Evolutionary conservation across 2,329 filamentous ascomycete genomes (phyloP).

Genomic region (Camptophora hylomeconis): DNA sequence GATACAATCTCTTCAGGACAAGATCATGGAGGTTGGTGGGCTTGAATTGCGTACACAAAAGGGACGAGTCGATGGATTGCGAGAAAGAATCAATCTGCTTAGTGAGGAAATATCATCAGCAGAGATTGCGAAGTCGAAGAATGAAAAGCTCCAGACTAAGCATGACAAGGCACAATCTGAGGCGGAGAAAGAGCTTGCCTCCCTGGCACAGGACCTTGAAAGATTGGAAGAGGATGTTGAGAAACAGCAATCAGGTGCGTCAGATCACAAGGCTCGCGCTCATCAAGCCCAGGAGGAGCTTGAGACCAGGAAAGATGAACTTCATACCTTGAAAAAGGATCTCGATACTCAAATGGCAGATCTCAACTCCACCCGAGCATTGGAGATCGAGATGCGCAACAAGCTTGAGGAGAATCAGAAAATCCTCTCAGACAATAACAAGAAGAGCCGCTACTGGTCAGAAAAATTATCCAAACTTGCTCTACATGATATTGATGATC

Average conservation of each 20-base stretch:
- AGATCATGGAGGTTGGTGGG: slow-evolving; percentile 96
- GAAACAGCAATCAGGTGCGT: slow-evolving; percentile 62
- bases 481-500: slow-evolving; percentile 67
- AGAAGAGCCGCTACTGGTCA: slow-evolving; percentile 71
- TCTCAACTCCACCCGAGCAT: slow-evolving; percentile 74
- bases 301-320: slow-evolving; percentile 64
- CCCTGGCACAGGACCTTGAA: slow-evolving; percentile 59
- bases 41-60: slow-evolving; percentile 84
- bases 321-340: slow-evolving; percentile 67
- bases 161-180: slow-evolving; percentile 72
- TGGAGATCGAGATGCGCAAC: slow-evolving; percentile 96
- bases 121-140: slow-evolving; percentile 80
- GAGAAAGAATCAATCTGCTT: slow-evolving; percentile 69
- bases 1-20: slow-evolving; percentile 84
- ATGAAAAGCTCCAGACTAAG: slow-evolving; percentile 82
- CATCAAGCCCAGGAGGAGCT: slow-evolving; percentile 71
- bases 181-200: slow-evolving; percentile 65
- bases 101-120: slow-evolving; percentile 73
- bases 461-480: slow-evolving; percentile 77
- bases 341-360: slow-evolving; percentile 76
- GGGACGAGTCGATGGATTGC: slow-evolving; percentile 76
- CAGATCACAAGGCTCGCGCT: slow-evolving; percentile 57
- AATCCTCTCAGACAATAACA: slow-evolving; percentile 71
- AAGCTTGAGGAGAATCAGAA: slow-evolving; percentile 96
- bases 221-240: slow-evolving; percentile 66